phyloP scores from a whole-genome alignment of 2,329 filamentous ascomycete genomes.

The Ophiostoma angusticollis region DNA sequence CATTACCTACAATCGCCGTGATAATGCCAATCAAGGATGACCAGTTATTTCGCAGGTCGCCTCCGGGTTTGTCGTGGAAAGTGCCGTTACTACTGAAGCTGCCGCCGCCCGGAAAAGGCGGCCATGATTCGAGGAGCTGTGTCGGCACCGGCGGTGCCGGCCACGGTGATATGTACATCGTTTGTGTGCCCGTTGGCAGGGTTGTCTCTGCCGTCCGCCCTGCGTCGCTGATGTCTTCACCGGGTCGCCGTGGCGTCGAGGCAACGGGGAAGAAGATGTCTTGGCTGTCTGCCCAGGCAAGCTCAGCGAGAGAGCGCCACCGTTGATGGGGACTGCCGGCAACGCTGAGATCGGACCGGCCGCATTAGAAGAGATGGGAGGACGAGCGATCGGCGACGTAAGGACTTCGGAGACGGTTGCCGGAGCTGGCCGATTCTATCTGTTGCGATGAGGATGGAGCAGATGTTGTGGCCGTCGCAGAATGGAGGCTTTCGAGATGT shows the following conservation, averaged over 20 bases:
- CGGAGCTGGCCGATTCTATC: not conserved
- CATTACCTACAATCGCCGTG: constrained; percentile 82
- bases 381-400: not conserved
- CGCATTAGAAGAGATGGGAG: constrained; percentile 2
- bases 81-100: constrained; percentile 10
- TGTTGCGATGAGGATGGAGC: not conserved
- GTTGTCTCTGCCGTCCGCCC: not conserved
- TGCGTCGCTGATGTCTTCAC: not conserved
- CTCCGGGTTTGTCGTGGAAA: constrained; percentile 24
- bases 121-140: constrained; percentile 10
- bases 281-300: not conserved
- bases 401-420: not conserved
- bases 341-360: not conserved
- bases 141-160: not conserved
- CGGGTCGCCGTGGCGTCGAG: no score
- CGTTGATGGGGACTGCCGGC: constrained; percentile 2
- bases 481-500: not conserved
- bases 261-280: no score
- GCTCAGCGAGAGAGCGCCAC: constrained; percentile 5
- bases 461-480: not conserved
- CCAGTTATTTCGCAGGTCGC: constrained; percentile 52
- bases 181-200: not conserved
- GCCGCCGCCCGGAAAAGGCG: constrained; percentile 14
- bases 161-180: constrained; percentile 8
- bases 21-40: constrained; percentile 90